Evolutionary conservation across 2,329 filamentous ascomycete species (phyloP).

Genomic region (Xylaria sp.): DNA sequence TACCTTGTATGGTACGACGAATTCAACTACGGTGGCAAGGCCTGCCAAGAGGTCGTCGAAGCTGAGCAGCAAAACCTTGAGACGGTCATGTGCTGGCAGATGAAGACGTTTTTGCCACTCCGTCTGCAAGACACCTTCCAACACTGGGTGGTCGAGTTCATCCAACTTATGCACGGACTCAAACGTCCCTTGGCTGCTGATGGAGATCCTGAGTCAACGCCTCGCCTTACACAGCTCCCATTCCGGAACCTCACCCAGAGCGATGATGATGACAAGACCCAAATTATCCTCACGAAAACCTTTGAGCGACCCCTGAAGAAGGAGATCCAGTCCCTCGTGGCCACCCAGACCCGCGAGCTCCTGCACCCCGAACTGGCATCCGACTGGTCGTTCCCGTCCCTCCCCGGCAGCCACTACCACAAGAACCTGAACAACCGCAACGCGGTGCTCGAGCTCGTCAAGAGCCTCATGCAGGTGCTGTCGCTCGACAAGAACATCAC

Average conservation of each 20-base stretch:
- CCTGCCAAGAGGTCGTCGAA: constrained; percentile 80
- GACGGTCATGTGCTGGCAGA: constrained; percentile 98
- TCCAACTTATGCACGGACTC: constrained; percentile 87
- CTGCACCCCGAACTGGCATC: constrained; percentile 83
- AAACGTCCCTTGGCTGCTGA: constrained; percentile 64
- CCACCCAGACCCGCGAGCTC: constrained; percentile 84
- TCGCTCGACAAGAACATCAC: constrained; percentile 88
- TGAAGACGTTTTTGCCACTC: constrained; percentile 82
- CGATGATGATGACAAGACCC: constrained; percentile 62
- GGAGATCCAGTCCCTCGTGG: constrained; percentile 79
- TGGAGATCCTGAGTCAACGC: constrained; percentile 54
- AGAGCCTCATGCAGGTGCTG: constrained; percentile 89
- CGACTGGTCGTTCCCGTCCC: constrained; percentile 82
- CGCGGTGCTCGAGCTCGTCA: constrained; percentile 87
- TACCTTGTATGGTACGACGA: constrained; percentile 99
- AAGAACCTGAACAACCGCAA: constrained; percentile 56
- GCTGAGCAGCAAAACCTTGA: constrained; percentile 74
- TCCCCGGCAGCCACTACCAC: constrained; percentile 75
- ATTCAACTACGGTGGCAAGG: constrained; percentile 97
- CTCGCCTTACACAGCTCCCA: constrained; percentile 61
- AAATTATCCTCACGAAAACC: constrained; percentile 72
- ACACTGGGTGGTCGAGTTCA: constrained; percentile 92
- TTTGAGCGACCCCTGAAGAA: constrained; percentile 92
- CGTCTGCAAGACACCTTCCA: constrained; percentile 84
- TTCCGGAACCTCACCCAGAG: constrained; percentile 54